Conservation (phyloP, 2,329 filamentous ascomycete genomes). For the Trichoderma sp. region DNA sequence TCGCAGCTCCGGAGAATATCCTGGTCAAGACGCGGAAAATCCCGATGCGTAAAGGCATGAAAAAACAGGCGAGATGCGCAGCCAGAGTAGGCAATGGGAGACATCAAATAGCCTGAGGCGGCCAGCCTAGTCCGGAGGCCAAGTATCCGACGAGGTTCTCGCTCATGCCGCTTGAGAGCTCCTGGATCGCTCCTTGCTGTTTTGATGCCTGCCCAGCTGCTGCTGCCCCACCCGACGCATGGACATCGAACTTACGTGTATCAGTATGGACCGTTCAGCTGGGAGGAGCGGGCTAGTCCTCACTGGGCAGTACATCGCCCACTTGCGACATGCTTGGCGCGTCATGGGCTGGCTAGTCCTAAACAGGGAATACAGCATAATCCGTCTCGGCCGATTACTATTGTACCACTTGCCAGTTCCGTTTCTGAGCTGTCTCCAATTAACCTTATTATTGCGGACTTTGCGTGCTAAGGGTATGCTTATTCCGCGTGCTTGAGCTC, state of each 20-base stretch:
- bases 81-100: not conserved
- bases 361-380: not conserved
- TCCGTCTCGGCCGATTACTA: not conserved
- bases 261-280: not conserved
- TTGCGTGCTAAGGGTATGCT: not conserved
- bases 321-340: not conserved
- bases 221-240: not conserved
- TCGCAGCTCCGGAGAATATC: conserved; percentile 11
- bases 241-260: not conserved
- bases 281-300: not conserved
- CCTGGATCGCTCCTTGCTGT: not conserved
- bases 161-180: not conserved
- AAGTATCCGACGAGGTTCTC: not conserved
- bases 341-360: not conserved
- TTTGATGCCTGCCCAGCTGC: not conserved
- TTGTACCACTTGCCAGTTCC: not conserved
- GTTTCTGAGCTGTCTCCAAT: not conserved
- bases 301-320: not conserved
- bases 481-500: not conserved
- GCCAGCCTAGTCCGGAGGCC: not conserved
- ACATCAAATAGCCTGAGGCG: not conserved
- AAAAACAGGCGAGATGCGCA: not conserved
- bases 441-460: not conserved
- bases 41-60: not conserved
- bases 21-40: not conserved